phyloP scores from a whole-genome alignment of 176 grass and related monocot species.

The Rhynchospora breviuscula region DNA sequence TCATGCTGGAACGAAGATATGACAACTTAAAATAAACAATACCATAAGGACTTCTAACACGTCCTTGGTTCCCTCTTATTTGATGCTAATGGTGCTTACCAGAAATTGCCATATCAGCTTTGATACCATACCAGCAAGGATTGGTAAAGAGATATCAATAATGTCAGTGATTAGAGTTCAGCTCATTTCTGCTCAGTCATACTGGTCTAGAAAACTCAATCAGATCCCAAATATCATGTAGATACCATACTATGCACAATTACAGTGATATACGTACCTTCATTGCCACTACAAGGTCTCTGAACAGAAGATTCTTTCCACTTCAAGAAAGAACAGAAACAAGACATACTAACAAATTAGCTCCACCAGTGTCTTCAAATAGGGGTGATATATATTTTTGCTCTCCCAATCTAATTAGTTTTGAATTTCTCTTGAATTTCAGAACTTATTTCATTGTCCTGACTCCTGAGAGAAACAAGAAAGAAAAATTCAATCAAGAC shows the following conservation, averaged over 20 bases:
- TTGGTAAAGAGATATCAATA: background rate
- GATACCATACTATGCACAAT: background rate
- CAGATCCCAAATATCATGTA: background rate
- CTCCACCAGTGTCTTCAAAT: background rate
- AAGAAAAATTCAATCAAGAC: background rate
- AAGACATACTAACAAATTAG: slow-evolving; percentile 36
- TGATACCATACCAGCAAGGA: background rate
- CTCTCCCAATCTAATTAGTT: background rate
- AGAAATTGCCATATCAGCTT: background rate
- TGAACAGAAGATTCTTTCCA: slow-evolving; percentile 5
- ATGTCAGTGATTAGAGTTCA: background rate
- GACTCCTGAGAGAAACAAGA: background rate
- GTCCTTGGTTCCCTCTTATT: background rate
- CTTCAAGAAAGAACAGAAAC: slow-evolving; percentile 52
- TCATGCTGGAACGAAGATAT: too few relatives aligned
- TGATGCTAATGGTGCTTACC: background rate
- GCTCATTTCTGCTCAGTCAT: background rate
- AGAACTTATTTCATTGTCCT: background rate
- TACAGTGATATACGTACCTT: slow-evolving; percentile 27
- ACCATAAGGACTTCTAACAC: background rate
- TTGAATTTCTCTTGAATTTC: background rate
- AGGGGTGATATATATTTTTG: background rate
- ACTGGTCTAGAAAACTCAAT: background rate
- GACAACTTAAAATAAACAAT: too few relatives aligned
- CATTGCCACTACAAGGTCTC: background rate